Evolutionary conservation across 2,329 filamentous ascomycete genomes (phyloP), one percentile per base, ranked within the genome.

Genomic region (Colletotrichum sp.): DNA sequence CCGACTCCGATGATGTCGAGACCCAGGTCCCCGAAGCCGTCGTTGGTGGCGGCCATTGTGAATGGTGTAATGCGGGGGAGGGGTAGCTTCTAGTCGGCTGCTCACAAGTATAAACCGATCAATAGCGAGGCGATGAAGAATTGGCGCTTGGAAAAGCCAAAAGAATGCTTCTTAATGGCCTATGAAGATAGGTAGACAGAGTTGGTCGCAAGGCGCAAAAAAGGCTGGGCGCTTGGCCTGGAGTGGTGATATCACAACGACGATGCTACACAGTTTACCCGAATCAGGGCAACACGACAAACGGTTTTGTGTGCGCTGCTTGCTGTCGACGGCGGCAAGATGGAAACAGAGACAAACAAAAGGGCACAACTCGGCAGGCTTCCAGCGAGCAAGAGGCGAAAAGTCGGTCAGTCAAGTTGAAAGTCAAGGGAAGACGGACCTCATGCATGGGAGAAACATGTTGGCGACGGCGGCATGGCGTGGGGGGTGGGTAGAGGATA

Each of bases 1-100:
- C 89, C 90, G 66, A 93, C 80, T 13, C 92, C 92, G 57, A 90
- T 84, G 77, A 94, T 90, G 74, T 90, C 90, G 82, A 93, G 90
- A 74, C 89, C 89, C 70, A 93, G 87, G 79, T 90, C 88, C 71
- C 85, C 86, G 75, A 88, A 87, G 14, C 81, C 80, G 77, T 83
- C 80, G 77, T 83, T 83, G 63, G 83, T 78, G n/a, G 85, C 81
- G 65, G 86, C 82, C 88, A 90, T 90, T 71, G 21, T 60, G 52
- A 39, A 55, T 32, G 34, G 48, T 57, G 61, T 21, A 52, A 59
- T 75, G 77, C 55, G 77, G 69, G 69, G 68, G 72, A 73, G 66
- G 74, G 76, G 74, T 64, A 75, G 63, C 68, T 66, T 60, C 26
- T 13, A 52, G 21, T 30, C 13, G 61, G 12, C 59, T 12, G 59